Conservation (phyloP, 2,329 filamentous ascomycete genomes). For the Sclerotinia borealis region DNA sequence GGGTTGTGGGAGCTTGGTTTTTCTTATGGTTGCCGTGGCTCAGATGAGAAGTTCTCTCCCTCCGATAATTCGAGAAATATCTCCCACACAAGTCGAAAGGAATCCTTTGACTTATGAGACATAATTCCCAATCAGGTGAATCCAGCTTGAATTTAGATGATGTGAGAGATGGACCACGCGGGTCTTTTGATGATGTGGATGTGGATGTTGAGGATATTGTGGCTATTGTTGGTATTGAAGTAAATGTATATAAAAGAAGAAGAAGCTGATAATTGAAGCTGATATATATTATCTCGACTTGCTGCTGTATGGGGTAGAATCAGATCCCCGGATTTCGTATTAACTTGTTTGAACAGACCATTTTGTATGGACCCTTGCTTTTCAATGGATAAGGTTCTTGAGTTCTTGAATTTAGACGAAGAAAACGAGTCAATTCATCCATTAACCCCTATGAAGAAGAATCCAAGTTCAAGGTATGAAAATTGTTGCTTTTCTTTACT, state of each 20-base stretch:
- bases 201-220: neutral
- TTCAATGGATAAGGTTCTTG: neutral
- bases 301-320: neutral
- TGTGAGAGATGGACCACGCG: neutral
- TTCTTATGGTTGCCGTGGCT: neutral
- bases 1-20: neutral
- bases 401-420: neutral
- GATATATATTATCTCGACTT: neutral
- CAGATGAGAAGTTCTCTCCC: neutral
- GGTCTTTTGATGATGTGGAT: neutral
- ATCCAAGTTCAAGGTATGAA: neutral
- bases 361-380: neutral
- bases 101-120: neutral
- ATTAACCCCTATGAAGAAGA: neutral
- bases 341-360: neutral
- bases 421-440: neutral
- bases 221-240: neutral
- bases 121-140: neutral
- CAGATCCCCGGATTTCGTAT: constrained; percentile 1
- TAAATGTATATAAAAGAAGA: neutral
- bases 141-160: neutral
- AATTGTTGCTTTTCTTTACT: neutral
- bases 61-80: neutral
- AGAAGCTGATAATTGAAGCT: neutral
- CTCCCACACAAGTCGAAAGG: neutral